Conservation (phyloP, 768 basidiomycete genomes). For the Mrakia frigida region DNA sequence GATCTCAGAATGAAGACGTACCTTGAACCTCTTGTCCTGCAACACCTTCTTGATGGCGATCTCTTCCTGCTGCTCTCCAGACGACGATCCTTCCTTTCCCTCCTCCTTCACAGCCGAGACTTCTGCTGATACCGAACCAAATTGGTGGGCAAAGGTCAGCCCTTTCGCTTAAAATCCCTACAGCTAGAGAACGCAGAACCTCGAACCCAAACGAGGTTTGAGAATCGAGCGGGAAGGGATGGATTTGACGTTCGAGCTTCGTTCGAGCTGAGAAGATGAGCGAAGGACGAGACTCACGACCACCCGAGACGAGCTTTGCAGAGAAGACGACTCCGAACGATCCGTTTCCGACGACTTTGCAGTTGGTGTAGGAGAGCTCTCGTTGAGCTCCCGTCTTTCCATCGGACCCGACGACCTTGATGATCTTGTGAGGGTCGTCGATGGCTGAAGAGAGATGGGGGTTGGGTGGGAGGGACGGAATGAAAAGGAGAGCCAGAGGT, state of each 20-base stretch:
- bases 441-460: conserved; percentile 35
- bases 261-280: not conserved
- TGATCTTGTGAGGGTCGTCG: conserved; percentile 93
- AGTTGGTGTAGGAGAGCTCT: conserved; percentile 90
- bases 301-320: conserved; percentile 63
- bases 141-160: no score
- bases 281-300: conserved; percentile 37
- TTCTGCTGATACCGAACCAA: not conserved
- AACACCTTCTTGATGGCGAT: conserved; percentile 99
- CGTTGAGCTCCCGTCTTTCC: conserved; percentile 85
- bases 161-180: no score
- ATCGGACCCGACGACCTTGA: conserved; percentile 90
- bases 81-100: not conserved
- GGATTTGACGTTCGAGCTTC: no score
- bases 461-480: not conserved
- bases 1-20: conserved; percentile 45
- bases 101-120: not conserved
- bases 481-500: not conserved
- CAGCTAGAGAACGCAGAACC: no score
- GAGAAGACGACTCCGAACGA: conserved; percentile 99
- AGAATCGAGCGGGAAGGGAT: no score
- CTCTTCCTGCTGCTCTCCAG: conserved; percentile 19
- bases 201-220: no score
- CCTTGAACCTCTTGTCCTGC: conserved; percentile 99
- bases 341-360: conserved; percentile 97